Base-by-base conservation (phyloP, 1,139 yeast genomes). In the Geotrichum cucujoidarum region DNA sequence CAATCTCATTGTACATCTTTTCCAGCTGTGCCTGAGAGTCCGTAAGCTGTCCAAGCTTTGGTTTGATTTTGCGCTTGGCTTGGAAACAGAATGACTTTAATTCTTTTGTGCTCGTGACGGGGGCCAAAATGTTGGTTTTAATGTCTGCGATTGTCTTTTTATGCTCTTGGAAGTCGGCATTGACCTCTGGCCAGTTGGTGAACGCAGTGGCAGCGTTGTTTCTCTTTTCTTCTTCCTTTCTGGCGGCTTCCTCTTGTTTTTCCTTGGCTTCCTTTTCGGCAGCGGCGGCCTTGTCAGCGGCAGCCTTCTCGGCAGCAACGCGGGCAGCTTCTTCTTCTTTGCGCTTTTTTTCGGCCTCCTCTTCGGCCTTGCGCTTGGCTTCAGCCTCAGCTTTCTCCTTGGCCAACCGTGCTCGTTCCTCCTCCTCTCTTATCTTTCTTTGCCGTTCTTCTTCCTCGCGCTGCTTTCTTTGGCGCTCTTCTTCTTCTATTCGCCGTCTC, bases 21-120 rank as follows among this genome's bases (percentile, higher is more conserved):
- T 65, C 62, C 43, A 88, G 71, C 60, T 92, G 96, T 2, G 63
- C 49, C 47, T 63, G 66, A 42, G 90, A 81, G 60, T 81, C 81
- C 1, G 97, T 88, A 51, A 94, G 71, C 67, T 92, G 97, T 11
- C 98, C 97, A 56, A 94, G 80, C 60, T 83, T 84, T 4, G 96
- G 95, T 59, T 88, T 88, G 56, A 92, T 78, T 58, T 82, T 80
- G 47, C 97, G 72, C 61, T 83, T 83, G 47, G 74, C 74, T 13
- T 71, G 67, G 36, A 63, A 48, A 47, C 61, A 57, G 43, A 45
- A 32, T 51, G 75, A 33, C 71, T 72, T 33, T 68, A 72, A 7
- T 78, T 81, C 50, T 11, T 53, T 34, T 40, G 60, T 52, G 2
- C 51, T 52, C n/a, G 55, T 47, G 16, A 64, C 64, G 1, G 64